Evolutionary conservation across 2,329 filamentous ascomycete genomes (phyloP).

Genomic region (Myriosclerotinia duriaeana): DNA sequence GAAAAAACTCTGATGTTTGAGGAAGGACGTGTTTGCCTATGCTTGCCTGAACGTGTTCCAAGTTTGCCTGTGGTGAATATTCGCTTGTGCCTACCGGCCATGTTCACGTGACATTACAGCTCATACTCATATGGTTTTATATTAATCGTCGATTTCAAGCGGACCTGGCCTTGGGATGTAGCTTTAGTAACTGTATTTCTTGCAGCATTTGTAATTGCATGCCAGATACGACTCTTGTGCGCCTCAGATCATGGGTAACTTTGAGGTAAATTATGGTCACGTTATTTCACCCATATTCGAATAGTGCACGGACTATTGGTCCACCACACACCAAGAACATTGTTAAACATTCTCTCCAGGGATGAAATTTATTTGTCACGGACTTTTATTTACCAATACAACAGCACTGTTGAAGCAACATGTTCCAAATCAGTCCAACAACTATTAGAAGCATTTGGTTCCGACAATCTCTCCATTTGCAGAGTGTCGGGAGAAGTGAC

Average conservation of each 20-base stretch:
- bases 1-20: conserved; percentile 14
- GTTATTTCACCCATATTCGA: neutral
- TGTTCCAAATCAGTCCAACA: too few relatives aligned
- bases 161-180: neutral
- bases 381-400: neutral
- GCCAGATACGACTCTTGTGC: neutral
- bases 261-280: neutral
- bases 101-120: neutral
- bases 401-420: too few relatives aligned
- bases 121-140: too few relatives aligned
- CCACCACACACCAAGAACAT: neutral
- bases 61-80: neutral
- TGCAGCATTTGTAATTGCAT: neutral
- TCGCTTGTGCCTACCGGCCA: conserved; percentile 9
- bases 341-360: too few relatives aligned
- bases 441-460: too few relatives aligned
- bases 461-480: too few relatives aligned
- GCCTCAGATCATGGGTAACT: neutral
- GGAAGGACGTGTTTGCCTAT: conserved; percentile 10
- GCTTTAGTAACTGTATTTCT: too few relatives aligned
- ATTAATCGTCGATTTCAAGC: neutral
- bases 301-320: neutral
- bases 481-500: too few relatives aligned
- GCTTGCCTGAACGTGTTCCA: conserved; percentile 5
- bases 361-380: too few relatives aligned